Percentiles rank a stretch among this genome's conserved stretches.
Conservation (phyloP, 2,329 filamentous ascomycete species). For the Cladophialophora exuberans region DNA sequence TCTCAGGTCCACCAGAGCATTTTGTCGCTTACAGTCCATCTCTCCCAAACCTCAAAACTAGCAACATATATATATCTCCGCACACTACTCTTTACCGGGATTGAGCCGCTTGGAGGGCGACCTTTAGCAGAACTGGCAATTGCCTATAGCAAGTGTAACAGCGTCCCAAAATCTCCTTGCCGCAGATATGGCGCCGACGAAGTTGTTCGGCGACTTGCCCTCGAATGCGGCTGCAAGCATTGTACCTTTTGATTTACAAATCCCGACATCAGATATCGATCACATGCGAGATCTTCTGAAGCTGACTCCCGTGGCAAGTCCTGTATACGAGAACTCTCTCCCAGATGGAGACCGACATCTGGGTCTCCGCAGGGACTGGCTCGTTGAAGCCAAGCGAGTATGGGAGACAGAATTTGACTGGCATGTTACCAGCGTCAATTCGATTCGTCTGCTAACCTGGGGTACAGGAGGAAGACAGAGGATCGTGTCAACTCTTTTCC, state of each 20-base stretch:
- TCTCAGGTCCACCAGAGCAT: too few species aligned
- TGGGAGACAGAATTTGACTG: constrained; percentile 23
- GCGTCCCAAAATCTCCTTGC: too few species aligned
- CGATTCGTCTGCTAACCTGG: not conserved
- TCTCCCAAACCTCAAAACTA: too few species aligned
- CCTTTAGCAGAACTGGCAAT: too few species aligned
- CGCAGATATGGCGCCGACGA: too few species aligned
- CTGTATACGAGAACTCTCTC: constrained; percentile 15
- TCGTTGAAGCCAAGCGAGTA: constrained; percentile 13
- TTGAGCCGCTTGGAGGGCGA: too few species aligned
- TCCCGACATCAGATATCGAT: not conserved
- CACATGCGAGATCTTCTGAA: constrained; percentile 14
- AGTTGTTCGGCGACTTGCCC: not conserved
- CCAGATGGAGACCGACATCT: constrained; percentile 8
- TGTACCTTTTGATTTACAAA: not conserved
- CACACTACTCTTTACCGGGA: too few species aligned
- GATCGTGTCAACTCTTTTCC: constrained; percentile 54
- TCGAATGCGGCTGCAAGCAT: not conserved
- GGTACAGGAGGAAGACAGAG: constrained; percentile 31
- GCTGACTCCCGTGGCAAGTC: constrained; percentile 7
- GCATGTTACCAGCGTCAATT: not conserved
- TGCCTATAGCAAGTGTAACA: too few species aligned
- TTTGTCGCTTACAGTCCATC: too few species aligned
- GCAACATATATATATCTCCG: too few species aligned
- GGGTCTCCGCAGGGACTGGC: constrained; percentile 20